Base-by-base conservation (phyloP, 2,329 filamentous ascomycete genomes). In the Ophiostoma angusticollis region DNA sequence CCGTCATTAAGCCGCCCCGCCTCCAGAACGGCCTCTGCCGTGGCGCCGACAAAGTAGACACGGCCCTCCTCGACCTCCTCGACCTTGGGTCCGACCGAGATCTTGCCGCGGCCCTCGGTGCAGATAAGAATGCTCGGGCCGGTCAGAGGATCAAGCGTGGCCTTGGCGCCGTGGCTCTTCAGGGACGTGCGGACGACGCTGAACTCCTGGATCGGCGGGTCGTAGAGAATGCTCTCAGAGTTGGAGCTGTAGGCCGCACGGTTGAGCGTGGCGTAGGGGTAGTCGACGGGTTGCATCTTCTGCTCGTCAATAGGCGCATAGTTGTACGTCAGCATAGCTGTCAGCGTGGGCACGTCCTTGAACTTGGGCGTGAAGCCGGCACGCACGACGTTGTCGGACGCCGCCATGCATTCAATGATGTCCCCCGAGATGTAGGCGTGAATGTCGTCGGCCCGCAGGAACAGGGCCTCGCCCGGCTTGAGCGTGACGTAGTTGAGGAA, bases 341-440 rank as follows among this genome's bases (percentile, higher is more conserved):
- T 85, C 9, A 98, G 69, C 0, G 86, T 96, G 39, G 78, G 64
- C 17, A 96, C 84, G 51, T 98, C 91, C 64, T 96, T 95, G 72
- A 94, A 98, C 58, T 98, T 98, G 40, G 91, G 91, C 0, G 91
- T 98, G 61, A 98, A 91, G 31, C 91, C 91, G 0, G 91, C 91
- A 40, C 91, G 85, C 37, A 98, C 87, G 25, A 98, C 91, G 49
- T 98, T 98, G 70, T 98, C 91, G n/a, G 84, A 93, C 8, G 85
- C 81, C 0, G 91, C 91, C 91, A 98, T 98, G 67, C 91, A 98
- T 62, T 98, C 91, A 57, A 98, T 86, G 50, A 98, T 94, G 54
- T 98, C 89, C 43, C 84, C 84, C 3, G 80, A 84, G 31, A 93
- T 63, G 59, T 98, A 98, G 35, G 91, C 91, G 58, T 98, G 91